phyloP scores from a whole-genome alignment of 345 rosid genomes.

The Populus simonii region DNA sequence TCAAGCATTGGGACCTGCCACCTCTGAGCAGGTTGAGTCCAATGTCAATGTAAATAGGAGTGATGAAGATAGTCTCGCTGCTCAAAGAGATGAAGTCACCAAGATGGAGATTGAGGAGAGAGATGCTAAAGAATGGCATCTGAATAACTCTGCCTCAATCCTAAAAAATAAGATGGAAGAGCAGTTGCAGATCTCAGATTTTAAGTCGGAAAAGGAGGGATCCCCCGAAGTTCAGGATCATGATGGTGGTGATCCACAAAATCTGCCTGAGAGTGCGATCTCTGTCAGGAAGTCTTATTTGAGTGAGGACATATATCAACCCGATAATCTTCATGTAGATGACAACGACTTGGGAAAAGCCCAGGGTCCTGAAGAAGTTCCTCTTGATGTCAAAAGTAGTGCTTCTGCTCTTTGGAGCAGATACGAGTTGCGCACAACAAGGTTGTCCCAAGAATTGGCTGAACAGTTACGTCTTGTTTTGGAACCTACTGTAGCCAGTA shows the following conservation, averaged over 20 bases:
- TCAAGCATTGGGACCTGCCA: slow-evolving; percentile 87
- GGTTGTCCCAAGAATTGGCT: slow-evolving; percentile 85
- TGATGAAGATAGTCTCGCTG: slow-evolving; percentile 45
- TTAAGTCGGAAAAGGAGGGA: slow-evolving; percentile 33
- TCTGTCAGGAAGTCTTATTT: slow-evolving; percentile 45
- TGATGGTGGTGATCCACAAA: slow-evolving; percentile 35
- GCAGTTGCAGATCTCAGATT: slow-evolving; percentile 37
- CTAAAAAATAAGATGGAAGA: slow-evolving; percentile 39
- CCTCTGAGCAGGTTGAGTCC: slow-evolving; percentile 68
- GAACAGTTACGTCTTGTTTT: slow-evolving; percentile 90
- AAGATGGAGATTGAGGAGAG: slow-evolving; percentile 66
- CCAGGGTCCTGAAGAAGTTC: slow-evolving; percentile 42
- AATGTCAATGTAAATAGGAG: slow-evolving; percentile 41
- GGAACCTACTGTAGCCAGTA: slow-evolving; percentile 92
- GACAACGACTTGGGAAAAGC: slow-evolving; percentile 39
- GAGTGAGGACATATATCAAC: slow-evolving; percentile 39
- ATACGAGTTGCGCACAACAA: slow-evolving; percentile 69
- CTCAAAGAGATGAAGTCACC: slow-evolving; percentile 39
- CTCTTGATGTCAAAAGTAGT: slow-evolving; percentile 38
- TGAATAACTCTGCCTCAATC: slow-evolving; percentile 30
- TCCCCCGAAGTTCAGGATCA: slow-evolving; percentile 27
- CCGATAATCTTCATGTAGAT: slow-evolving; percentile 44
- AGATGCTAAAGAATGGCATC: slow-evolving; percentile 38
- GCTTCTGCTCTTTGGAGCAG: slow-evolving; percentile 70
- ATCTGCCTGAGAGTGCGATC: slow-evolving; percentile 46